Percentiles rank a stretch among this genome's conserved stretches.
phyloP scores from a whole-genome alignment of 768 basidiomycete genomes.

The Dioszegia aurantiaca region DNA sequence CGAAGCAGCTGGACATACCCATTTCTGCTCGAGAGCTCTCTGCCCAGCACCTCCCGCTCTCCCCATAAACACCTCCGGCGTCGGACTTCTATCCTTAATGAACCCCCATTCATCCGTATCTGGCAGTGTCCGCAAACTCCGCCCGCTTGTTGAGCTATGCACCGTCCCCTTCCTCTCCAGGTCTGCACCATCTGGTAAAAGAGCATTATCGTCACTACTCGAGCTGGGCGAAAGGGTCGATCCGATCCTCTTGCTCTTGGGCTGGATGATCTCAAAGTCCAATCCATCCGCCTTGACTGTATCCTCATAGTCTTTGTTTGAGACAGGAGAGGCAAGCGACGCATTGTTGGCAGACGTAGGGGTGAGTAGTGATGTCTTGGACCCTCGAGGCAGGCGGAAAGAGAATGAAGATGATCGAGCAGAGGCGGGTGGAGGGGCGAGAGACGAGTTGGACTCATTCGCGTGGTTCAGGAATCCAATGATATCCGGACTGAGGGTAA shows the following conservation, averaged over 20 bases:
- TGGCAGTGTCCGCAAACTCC: slow-evolving; percentile 21
- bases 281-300: slow-evolving; percentile 46
- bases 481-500: slow-evolving; percentile 10
- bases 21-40: slow-evolving; percentile 41
- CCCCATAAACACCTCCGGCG: slow-evolving; percentile 40
- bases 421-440: slow-evolving; percentile 21
- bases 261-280: slow-evolving; percentile 46
- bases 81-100: slow-evolving; percentile 36
- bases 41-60: slow-evolving; percentile 31
- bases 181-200: not conserved
- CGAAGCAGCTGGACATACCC: slow-evolving; percentile 28
- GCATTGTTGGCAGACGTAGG: not conserved
- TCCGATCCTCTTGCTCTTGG: slow-evolving; percentile 15
- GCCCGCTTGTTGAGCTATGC: slow-evolving; percentile 1
- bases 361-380: slow-evolving; percentile 26
- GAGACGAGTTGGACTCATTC: slow-evolving; percentile 5
- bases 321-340: slow-evolving; percentile 31
- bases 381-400: slow-evolving; percentile 19
- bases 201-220: slow-evolving; percentile 1
- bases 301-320: slow-evolving; percentile 44
- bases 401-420: slow-evolving; percentile 39
- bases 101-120: slow-evolving; percentile 51
- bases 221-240: not conserved
- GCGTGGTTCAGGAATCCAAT: slow-evolving; percentile 9
- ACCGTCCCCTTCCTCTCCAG: slow-evolving; percentile 10